A percentile compares a stretch with the other conserved stretches of the same genome.
Conservation (phyloP, 2,329 filamentous ascomycete genomes). For the Trichophyton benhamiae region DNA sequence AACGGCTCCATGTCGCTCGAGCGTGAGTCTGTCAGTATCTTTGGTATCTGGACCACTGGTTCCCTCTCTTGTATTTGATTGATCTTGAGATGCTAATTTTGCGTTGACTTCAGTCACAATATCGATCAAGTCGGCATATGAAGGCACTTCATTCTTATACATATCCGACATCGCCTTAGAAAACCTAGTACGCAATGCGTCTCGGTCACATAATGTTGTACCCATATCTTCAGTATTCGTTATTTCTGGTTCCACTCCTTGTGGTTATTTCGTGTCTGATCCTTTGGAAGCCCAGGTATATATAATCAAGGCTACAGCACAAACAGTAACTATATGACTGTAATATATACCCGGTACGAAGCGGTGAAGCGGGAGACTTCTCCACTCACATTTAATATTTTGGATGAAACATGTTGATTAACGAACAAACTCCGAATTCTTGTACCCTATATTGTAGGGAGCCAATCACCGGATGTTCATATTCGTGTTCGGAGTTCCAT, state of each 20-base stretch:
- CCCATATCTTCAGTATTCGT: neutral
- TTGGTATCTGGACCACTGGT: conserved; percentile 6
- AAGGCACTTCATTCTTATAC: conserved; percentile 25
- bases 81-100: conserved; percentile 7
- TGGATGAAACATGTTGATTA: neutral
- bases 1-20: conserved; percentile 39
- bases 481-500: no score
- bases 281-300: neutral
- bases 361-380: neutral
- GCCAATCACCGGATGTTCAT: no score
- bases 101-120: conserved; percentile 22
- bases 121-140: conserved; percentile 23
- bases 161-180: conserved; percentile 24
- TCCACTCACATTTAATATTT: neutral
- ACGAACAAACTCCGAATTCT: no score
- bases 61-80: neutral
- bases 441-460: no score
- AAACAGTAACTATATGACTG: neutral
- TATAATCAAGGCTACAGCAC: neutral
- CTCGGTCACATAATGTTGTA: conserved; percentile 9
- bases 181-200: conserved; percentile 21
- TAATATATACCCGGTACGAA: neutral
- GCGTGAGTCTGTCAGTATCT: conserved; percentile 16
- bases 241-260: neutral
- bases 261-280: no score